A percentile compares a stretch with the other conserved stretches of the same genome.
Conservation (phyloP, 805 yeast species). For the Spencermartinsiella europaea region DNA sequence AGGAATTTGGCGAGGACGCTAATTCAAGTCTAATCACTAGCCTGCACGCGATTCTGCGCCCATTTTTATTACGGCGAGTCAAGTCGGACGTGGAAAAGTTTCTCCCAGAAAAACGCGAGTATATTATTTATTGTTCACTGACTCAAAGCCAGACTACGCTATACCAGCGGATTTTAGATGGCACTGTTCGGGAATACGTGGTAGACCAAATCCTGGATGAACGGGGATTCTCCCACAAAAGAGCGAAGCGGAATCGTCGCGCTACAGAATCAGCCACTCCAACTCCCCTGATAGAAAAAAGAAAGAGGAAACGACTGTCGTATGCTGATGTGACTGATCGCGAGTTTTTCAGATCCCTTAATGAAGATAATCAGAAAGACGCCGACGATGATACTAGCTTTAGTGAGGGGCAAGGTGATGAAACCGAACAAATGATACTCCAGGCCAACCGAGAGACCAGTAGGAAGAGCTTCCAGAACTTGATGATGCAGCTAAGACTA, state of each 20-base stretch:
- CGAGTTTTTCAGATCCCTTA: not conserved
- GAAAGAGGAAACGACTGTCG: conserved; percentile 1
- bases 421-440: conserved; percentile 18
- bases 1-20: conserved; percentile 41
- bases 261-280: not conserved
- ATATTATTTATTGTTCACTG: conserved; percentile 67
- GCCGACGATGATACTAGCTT: not conserved
- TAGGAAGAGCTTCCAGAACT: conserved; percentile 53
- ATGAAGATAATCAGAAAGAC: no score
- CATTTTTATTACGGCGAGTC: conserved; percentile 77
- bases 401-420: conserved; percentile 8
- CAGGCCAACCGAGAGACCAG: conserved; percentile 32
- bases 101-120: conserved; percentile 88
- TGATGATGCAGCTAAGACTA: conserved; percentile 78
- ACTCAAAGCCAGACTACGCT: conserved; percentile 59
- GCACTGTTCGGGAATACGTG: conserved; percentile 33
- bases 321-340: not conserved
- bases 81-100: conserved; percentile 64
- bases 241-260: not conserved
- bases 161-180: conserved; percentile 45
- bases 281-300: not conserved
- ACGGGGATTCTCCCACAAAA: conserved; percentile 5
- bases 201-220: conserved; percentile 24
- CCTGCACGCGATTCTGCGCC: conserved; percentile 81
- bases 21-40: conserved; percentile 49